Evolutionary conservation across 768 basidiomycete species (phyloP).

Genomic region (Suillus fuscotomentosus): DNA sequence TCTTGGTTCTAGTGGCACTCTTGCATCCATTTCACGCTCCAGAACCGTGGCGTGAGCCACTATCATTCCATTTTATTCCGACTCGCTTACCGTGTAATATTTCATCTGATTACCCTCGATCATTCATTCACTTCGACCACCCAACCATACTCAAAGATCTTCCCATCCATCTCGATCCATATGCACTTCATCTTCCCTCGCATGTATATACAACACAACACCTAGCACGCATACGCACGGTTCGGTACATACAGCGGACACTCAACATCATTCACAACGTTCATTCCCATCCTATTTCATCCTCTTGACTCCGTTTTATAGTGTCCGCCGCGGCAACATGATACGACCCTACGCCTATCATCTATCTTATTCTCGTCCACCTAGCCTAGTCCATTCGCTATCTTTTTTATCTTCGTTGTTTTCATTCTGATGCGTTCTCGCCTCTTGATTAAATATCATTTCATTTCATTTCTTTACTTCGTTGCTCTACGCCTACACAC

Average conservation of each 20-base stretch:
- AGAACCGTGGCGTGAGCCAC: constrained; percentile 1
- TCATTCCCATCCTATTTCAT: constrained; percentile 2
- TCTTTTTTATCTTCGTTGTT: not conserved
- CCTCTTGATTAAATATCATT: not conserved
- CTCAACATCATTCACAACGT: not conserved
- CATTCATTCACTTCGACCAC: not conserved
- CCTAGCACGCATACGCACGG: constrained; percentile 1
- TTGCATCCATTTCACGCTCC: not conserved
- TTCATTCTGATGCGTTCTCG: not conserved
- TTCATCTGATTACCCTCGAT: not conserved
- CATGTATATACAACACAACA: constrained; percentile 6
- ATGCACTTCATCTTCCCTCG: constrained; percentile 3
- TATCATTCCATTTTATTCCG: not conserved
- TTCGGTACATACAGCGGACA: constrained; percentile 6
- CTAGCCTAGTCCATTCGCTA: not conserved
- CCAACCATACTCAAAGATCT: not conserved
- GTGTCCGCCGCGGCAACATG: not conserved
- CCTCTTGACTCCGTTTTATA: not conserved
- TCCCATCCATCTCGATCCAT: constrained; percentile 3
- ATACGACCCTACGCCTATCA: not conserved
- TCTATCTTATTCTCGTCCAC: not conserved
- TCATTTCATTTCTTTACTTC: not conserved
- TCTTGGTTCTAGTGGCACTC: constrained; percentile 5
- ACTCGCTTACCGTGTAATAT: not conserved
- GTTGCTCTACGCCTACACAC: not conserved